Evolutionary conservation across 306 rosid genomes (phyloP), one percentile per base, ranked within the genome.

Genomic region (Trifolium dubium): DNA sequence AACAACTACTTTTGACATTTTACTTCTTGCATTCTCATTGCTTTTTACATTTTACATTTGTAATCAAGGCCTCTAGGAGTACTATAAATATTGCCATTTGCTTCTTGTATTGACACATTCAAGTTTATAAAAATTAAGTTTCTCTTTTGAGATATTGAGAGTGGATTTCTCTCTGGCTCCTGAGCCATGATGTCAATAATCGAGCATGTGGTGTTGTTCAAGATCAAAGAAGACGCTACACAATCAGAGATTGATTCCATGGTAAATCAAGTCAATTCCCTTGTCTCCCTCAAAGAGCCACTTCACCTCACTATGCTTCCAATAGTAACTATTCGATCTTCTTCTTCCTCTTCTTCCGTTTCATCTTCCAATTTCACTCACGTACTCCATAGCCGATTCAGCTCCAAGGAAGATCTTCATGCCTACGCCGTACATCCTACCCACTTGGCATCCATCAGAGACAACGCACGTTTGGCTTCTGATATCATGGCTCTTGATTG

Each of bases 401-500:
- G 3, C 4, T 75, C 92, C 86, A 87, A 75, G 37, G 81, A 79
- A 3, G 87, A 82, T 72, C 95, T 92, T 8, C 50, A 69, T 53
- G 44, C 81, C 67, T 88, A 87, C 53, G 51, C 86, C 0, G 83
- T 69, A 0, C 88, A 90, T 13, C 89, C 98, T 2, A 11, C 8
- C 54, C 98, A 90, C 61, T 35, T 87, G 29, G 46, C 76, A 59
- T 88, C 86, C 6, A 88, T 92, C 69, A 83, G 82, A 50, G 83
- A 6, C 50, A 75, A 75, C 84, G 8, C n/a, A 30, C 88, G 82
- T 10, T 64, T 85, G 61, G 18, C 76, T 67, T 87, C 78, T 0
- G 91, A 88, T 69, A 10, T 49, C 77, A 87, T 92, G 94, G 96
- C 90, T 62, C 88, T 88, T 61, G 95, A 90, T 63, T 92, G 92